A percentile compares a stretch with the other conserved stretches of the same genome.
Conservation (phyloP, 352 stramenopile genomes). For the Aphanomyces stellatus region DNA sequence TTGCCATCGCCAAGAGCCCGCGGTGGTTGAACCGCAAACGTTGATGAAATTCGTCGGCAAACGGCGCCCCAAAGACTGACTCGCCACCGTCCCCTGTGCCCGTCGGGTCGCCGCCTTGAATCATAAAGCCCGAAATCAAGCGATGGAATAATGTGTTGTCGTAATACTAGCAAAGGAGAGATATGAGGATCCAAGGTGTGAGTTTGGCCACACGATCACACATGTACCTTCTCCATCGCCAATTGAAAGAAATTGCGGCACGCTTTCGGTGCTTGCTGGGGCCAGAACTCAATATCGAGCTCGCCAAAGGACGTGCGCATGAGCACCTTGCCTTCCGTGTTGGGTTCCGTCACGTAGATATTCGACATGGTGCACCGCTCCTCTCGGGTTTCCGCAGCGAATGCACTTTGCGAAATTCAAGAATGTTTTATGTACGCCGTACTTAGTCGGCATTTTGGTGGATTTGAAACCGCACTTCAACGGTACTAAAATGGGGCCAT, state of each 20-base stretch:
- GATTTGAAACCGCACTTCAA: no score
- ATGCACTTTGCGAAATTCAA: no score
- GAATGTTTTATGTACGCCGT: no score
- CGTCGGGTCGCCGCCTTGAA: slow-evolving; percentile 91
- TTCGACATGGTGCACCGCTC: slow-evolving; percentile 79
- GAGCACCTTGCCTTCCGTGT: slow-evolving; percentile 93
- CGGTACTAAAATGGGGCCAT: no score
- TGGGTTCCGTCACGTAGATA: slow-evolving; percentile 96
- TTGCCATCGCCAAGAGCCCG: slow-evolving; percentile 93
- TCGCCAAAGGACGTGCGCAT: slow-evolving; percentile 96
- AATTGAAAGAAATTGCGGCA: slow-evolving; percentile 92
- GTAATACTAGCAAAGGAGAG: slow-evolving; percentile 82
- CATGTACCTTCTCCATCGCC: slow-evolving; percentile 65
- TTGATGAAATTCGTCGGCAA: slow-evolving; percentile 91
- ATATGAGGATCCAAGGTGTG: slow-evolving; percentile 39
- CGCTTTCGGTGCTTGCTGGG: slow-evolving; percentile 92
- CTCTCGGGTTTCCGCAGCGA: background rate
- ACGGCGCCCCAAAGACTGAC: slow-evolving; percentile 66
- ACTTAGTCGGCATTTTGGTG: no score
- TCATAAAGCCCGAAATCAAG: slow-evolving; percentile 92
- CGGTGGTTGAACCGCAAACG: slow-evolving; percentile 94
- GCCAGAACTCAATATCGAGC: slow-evolving; percentile 96
- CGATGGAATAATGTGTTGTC: slow-evolving; percentile 94
- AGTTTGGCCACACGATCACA: background rate
- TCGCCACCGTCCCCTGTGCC: slow-evolving; percentile 74